Evolutionary conservation across 2,329 filamentous ascomycete genomes (phyloP).

Genomic region (Xylariaceae sp.): DNA sequence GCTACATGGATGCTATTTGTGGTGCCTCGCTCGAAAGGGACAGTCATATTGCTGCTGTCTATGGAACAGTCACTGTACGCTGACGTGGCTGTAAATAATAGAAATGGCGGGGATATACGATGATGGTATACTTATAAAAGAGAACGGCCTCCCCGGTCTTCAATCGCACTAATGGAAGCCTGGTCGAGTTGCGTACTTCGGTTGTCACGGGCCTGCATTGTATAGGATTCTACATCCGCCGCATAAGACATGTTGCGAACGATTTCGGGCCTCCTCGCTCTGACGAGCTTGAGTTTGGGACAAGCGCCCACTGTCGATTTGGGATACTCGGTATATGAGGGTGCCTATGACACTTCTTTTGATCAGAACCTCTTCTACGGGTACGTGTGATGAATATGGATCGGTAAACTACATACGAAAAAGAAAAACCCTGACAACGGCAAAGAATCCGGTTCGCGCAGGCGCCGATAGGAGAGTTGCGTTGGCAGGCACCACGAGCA

Average conservation of each 20-base stretch:
- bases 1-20: neutral
- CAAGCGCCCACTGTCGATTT: slow-evolving; percentile 36
- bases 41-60: no score
- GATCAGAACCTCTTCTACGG: slow-evolving; percentile 44
- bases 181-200: no score
- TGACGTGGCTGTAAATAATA: no score
- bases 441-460: slow-evolving; percentile 42
- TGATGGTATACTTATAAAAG: slow-evolving; percentile 7
- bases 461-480: slow-evolving; percentile 39
- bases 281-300: slow-evolving; percentile 5
- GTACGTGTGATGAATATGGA: slow-evolving; percentile 23
- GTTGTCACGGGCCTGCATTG: no score
- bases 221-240: no score
- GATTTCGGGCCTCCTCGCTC: slow-evolving; percentile 2
- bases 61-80: no score
- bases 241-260: slow-evolving; percentile 5
- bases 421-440: slow-evolving; percentile 7
- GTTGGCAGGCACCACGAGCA: slow-evolving; percentile 40
- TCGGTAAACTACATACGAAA: neutral
- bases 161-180: neutral
- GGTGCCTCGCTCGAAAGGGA: no score
- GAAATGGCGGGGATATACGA: no score
- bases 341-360: slow-evolving; percentile 35
- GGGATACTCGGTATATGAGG: slow-evolving; percentile 44
- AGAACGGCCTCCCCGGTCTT: neutral